Percentiles rank a stretch among this genome's conserved stretches.
These are phyloP conservation scores for Aplosporella prunicola DNA, from an alignment of 2,329 filamentous ascomycete species.

Conservation along the genomic window DNA sequence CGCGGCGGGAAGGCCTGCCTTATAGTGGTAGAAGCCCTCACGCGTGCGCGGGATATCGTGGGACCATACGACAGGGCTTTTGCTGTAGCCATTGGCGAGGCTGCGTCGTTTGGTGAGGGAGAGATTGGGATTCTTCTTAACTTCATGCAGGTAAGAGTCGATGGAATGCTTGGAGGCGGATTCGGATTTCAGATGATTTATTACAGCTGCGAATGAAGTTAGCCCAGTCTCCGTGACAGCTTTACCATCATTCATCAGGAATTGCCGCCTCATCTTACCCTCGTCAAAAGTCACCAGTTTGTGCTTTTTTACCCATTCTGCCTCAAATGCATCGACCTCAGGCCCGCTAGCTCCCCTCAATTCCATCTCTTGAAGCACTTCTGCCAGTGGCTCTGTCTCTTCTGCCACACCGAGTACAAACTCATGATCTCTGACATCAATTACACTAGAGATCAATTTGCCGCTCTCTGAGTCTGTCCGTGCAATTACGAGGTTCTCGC, in stretches of 20 bases:
- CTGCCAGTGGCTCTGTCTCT: conserved; percentile 69
- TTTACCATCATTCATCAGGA: neutral
- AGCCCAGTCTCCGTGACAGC: neutral
- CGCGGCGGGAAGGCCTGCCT: conserved; percentile 71
- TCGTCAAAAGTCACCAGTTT: conserved; percentile 87
- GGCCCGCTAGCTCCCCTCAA: conserved; percentile 61
- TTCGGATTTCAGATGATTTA: conserved; percentile 60
- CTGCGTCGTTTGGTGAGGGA: conserved; percentile 69
- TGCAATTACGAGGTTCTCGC: conserved; percentile 88
- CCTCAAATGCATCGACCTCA: conserved; percentile 80
- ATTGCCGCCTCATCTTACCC: conserved; percentile 27
- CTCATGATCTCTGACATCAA: conserved; percentile 92
- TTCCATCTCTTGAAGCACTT: conserved; percentile 87
- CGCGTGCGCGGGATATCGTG: conserved; percentile 90
- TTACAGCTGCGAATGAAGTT: conserved; percentile 47
- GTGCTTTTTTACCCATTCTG: conserved; percentile 78
- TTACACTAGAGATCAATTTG: conserved; percentile 76
- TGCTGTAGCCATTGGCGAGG: conserved; percentile 58
- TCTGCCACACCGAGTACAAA: conserved; percentile 86
- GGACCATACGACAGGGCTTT: conserved; percentile 65
- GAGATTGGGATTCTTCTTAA: conserved; percentile 57
- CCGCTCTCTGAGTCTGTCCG: conserved; percentile 94
- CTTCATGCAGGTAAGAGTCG: conserved; percentile 55
- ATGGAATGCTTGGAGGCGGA: conserved; percentile 56
- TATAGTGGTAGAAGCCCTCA: conserved; percentile 90